Evolutionary conservation across 495 filamentous ascomycete genomes (phyloP), one percentile per base, ranked within the genome.

Genomic region (Astrothelium macrocarpum): DNA sequence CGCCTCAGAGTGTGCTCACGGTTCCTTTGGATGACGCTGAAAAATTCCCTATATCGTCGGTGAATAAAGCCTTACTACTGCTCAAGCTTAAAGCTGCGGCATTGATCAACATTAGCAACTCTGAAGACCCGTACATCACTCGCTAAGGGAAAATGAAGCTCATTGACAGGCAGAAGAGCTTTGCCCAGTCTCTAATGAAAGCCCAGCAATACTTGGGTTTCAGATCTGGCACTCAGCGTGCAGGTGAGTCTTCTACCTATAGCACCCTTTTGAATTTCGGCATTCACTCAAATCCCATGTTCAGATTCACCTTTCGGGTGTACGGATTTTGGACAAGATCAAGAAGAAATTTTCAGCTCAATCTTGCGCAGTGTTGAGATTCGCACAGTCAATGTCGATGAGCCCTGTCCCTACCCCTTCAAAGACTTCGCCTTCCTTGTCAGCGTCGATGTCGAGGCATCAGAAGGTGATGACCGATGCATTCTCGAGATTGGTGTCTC

Each of bases 401-500:
- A 71, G 32, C 69, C 78, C 11, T 74, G 71, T 2, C 81, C 76
- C 10, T 79, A 77, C 62, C 73, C 76, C 1, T 83, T 83, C 66
- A 74, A 79, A 20, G 66, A 66, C 7, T 70, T 69, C 5, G 82
- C 87, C 1, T 76, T 95, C 26, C 90, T 98, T 68, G 76, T 96
- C 62, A 84, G 80, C 65, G 75, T 96, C 53, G 93, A 98, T 70
- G 71, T 91, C 32, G 94, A 98, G 72, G 83, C 85, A 9, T 93
- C 85, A 65, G 93, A 97, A 74, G 70, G 72, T 29, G 75, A 84
- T 61, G 78, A 80, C 2, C 74, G 76, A 53, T 69, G 80, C 1
- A 77, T 97, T 64, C 95, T 91, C 2, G 94, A 98, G 71, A 79
- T 98, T 61, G 94, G 94, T 36, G 79, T 98, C 58, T 86, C 90